Base-by-base conservation (phyloP, 768 basidiomycete genomes). In the Lyophyllum decastes region DNA sequence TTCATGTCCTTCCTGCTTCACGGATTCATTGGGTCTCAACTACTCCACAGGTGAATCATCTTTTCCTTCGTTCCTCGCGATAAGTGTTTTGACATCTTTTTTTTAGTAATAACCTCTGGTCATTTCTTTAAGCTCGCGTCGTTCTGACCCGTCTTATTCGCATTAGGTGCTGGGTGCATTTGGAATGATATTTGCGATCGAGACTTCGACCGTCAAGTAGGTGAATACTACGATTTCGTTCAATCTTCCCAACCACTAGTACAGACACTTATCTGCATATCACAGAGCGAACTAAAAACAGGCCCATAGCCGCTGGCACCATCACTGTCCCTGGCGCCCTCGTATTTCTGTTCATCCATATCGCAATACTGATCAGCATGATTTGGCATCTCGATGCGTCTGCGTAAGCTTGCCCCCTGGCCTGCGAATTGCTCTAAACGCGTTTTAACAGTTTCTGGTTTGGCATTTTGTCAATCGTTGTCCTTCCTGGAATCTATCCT, bases 181-280 rank as follows among this genome's bases (percentile, higher is more conserved):
- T 67, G 64, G 64, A 69, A 69, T 40, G 66, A 69, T 41, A 69
- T 67, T 22, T 45, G 65, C 5, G 69, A 72, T 52, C 62, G 66
- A 14, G 57, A 69, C 7, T 63, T 75, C 51, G 76, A 77, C 52
- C 61, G 63, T 8, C 66, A 68, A 68, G 76, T 77, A 48, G 76
- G 74, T 72, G 52, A 53, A 21, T 21, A n/a, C n/a, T n/a, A n/a
- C n/a, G n/a, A 17, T 9, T 16, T 14, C 10, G 11, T 11, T 10
- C 8, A n/a, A 3, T 14, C 10, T 19, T 26, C 16, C 35, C 35
- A n/a, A n/a, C n/a, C n/a, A n/a, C 4, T 24, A 22, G 17, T 46
- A 11, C n/a, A n/a, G n/a, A n/a, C n/a, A 19, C 44, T 33, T 6
- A 52, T 47, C 21, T 33, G 14, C 41, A 26, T 33, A 33, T 34